These are phyloP conservation scores for Gnomoniopsis smithogilvyi DNA, from an alignment of 2,329 filamentous ascomycete genomes.

Conservation along the genomic window DNA sequence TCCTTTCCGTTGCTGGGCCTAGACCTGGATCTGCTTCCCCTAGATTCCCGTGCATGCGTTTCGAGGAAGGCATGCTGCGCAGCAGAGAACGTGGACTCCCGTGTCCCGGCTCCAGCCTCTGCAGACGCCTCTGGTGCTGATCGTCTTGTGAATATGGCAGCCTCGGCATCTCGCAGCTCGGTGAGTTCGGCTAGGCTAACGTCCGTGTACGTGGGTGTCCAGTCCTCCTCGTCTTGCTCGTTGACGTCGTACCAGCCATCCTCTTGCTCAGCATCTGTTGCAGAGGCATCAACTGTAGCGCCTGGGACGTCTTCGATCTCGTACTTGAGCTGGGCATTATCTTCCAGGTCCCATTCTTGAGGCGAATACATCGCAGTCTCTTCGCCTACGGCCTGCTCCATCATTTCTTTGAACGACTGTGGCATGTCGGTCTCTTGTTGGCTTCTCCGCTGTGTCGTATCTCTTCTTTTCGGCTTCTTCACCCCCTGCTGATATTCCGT, in stretches of 20 bases:
- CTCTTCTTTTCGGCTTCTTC: neutral
- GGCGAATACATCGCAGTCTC: neutral
- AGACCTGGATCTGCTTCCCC: no score
- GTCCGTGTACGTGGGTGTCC: neutral
- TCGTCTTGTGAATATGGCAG: neutral
- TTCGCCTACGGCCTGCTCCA: slow-evolving; percentile 3
- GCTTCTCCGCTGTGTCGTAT: neutral
- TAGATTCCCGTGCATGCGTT: no score
- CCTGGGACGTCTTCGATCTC: neutral
- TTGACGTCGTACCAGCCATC: slow-evolving; percentile 6
- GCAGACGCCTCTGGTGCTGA: no score
- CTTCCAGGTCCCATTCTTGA: slow-evolving; percentile 1
- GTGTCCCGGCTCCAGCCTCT: no score
- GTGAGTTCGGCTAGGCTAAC: neutral
- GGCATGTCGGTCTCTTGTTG: neutral
- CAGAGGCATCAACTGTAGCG: neutral
- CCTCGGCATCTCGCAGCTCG: neutral
- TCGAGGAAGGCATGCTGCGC: no score
- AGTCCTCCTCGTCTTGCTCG: slow-evolving; percentile 4
- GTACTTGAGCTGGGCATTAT: neutral
- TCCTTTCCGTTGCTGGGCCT: no score
- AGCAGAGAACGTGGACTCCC: no score
- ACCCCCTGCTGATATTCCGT: neutral
- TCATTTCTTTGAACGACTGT: slow-evolving; percentile 14
- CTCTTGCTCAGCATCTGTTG: neutral